phyloP scores from a whole-genome alignment of 148 eudicot genomes.

The Rhododendron ovatum region DNA sequence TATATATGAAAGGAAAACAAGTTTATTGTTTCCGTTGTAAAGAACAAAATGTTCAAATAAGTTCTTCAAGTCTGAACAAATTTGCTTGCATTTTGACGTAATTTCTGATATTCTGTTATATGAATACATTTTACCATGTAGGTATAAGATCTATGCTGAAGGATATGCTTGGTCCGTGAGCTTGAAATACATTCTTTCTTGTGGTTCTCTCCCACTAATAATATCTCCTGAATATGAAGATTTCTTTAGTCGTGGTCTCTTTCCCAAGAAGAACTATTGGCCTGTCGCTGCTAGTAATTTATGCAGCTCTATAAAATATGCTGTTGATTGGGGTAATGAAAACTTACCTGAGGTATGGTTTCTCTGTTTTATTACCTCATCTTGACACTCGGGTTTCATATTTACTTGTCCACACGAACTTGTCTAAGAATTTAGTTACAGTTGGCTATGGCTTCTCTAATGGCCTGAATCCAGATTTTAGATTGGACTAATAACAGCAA shows the following conservation, averaged over 20 bases:
- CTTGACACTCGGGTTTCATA: not conserved
- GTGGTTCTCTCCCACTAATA: constrained; percentile 69
- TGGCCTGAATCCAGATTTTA: not conserved
- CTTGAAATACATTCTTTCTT: constrained; percentile 80
- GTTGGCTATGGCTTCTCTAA: not conserved
- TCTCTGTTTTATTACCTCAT: not conserved
- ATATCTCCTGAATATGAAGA: constrained; percentile 73
- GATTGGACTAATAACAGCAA: not conserved
- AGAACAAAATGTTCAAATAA: not conserved
- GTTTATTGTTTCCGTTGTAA: not conserved
- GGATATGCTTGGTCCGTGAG: constrained; percentile 99
- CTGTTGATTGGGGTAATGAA: constrained; percentile 75
- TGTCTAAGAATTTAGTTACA: not conserved
- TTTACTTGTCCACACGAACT: not conserved
- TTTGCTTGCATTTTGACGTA: not conserved
- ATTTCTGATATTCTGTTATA: not conserved
- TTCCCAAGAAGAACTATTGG: constrained; percentile 66
- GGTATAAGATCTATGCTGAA: constrained; percentile 94
- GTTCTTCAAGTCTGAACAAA: not conserved
- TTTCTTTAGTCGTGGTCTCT: constrained; percentile 76
- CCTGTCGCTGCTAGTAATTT: constrained; percentile 53
- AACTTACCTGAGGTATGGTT: constrained; percentile 46
- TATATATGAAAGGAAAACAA: not conserved
- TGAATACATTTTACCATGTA: constrained; percentile 16
- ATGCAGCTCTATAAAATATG: constrained; percentile 55